Percentiles rank a stretch among this genome's conserved stretches.
phyloP scores from a whole-genome alignment of 140 eudicot genomes.

The Oenanthe javanica region DNA sequence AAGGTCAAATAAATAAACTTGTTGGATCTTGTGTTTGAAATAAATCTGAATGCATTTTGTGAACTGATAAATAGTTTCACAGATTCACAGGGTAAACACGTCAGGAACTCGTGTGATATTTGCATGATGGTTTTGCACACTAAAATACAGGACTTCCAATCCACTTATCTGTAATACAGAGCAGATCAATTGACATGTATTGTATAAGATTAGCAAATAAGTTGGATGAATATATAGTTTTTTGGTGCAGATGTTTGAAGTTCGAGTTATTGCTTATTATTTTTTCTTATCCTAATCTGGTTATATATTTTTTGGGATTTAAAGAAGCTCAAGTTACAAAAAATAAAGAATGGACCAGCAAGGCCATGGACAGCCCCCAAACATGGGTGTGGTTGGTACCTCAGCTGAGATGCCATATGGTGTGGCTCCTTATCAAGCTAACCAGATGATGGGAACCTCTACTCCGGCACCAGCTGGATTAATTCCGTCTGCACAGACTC shows the following conservation, averaged over 20 bases:
- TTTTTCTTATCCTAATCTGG: neutral
- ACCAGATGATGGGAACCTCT: constrained; percentile 10
- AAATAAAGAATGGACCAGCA: constrained; percentile 8
- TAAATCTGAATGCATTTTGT: neutral
- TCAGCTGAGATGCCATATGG: constrained; percentile 17
- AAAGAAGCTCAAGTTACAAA: neutral
- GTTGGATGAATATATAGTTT: neutral
- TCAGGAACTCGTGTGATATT: neutral
- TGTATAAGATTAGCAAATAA: neutral
- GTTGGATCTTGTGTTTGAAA: neutral
- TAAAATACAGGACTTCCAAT: neutral
- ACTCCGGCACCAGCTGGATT: constrained; percentile 10
- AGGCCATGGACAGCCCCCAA: constrained; percentile 6
- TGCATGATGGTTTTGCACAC: neutral
- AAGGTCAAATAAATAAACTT: neutral
- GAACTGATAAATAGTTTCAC: neutral
- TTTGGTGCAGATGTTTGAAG: neutral
- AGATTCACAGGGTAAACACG: neutral
- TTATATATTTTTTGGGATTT: neutral
- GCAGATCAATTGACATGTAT: neutral
- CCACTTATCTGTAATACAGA: neutral
- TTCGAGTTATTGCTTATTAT: neutral
- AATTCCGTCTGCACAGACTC: constrained; percentile 7
- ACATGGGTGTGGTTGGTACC: constrained; percentile 7
- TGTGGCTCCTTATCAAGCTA: constrained; percentile 11